Base-by-base conservation (phyloP, 139 green algal species). In the Micractinium sp. region DNA sequence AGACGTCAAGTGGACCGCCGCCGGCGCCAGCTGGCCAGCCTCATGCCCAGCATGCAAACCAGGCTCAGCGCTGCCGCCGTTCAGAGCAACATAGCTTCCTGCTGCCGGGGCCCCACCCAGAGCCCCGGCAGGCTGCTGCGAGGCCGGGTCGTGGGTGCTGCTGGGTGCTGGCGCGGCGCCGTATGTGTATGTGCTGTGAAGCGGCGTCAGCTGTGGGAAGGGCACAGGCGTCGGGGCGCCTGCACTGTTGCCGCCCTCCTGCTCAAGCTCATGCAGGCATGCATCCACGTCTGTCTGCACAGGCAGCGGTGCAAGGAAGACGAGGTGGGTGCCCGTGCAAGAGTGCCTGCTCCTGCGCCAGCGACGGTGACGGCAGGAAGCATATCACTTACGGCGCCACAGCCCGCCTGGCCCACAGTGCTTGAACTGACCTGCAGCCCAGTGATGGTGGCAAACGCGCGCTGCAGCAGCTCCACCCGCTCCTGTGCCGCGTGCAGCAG, bases 131-230 rank as follows among this genome's bases (percentile, higher is more conserved):
- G 47, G 47, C 75, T 81, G 75, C 75, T 60, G 75, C 75, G 9
- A 15, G 2, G 33, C 7, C 47, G 47, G 47, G 47, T 56, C 9
- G 47, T 56, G 47, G 47, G 47, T 56, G 47, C 47, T 56, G 47
- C 7, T 27, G 20, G 63, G 22, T 71, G 63, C 76, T 82, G 76
- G 9, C 19, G 36, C 19, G 12, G 53, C 56, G 3, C 20, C 22
- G 16, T 53, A 53, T 15, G 47, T 53, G 53, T 25, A 3, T 29
- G 53, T 85, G n/a, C 23, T 41, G n/a, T 74, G 53, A 53, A 60
- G 80, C 31, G 80, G 80, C 47, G 80, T 47, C 41, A 85, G 80
- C 15, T n/a, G 53, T n/a, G 80, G 80, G 53, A 85, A 85, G 31
- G 80, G 80, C 80, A 85, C 15, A 15, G 80, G 80, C 20, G 20